Percentiles rank a stretch among this genome's conserved stretches.
Conservation (phyloP, 306 rosid species). For the Potentilla sterilis region DNA sequence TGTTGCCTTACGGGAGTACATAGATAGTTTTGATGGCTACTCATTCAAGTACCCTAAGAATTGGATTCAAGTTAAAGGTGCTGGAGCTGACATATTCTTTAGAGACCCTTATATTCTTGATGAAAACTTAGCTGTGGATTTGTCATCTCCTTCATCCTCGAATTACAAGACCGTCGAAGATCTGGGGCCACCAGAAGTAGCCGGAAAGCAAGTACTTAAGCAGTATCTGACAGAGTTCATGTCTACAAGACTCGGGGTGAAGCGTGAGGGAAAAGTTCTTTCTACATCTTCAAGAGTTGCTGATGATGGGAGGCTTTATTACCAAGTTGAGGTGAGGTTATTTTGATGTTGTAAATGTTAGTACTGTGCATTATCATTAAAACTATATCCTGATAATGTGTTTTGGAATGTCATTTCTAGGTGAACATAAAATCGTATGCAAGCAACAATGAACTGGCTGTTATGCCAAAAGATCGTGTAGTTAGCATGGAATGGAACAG, state of each 20-base stretch:
- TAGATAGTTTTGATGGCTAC: conserved; percentile 88
- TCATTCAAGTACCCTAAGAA: conserved; percentile 72
- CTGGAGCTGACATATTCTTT: conserved; percentile 93
- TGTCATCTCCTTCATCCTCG: conserved; percentile 93
- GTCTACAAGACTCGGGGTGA: conserved; percentile 87
- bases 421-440: conserved; percentile 95
- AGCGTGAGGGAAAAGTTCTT: conserved; percentile 74
- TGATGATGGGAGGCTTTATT: conserved; percentile 81
- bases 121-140: conserved; percentile 72
- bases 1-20: conserved; percentile 55
- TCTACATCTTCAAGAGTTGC: conserved; percentile 67
- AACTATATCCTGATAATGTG: not conserved
- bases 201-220: conserved; percentile 72
- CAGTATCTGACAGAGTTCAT: conserved; percentile 89
- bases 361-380: not conserved
- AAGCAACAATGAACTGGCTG: conserved; percentile 87
- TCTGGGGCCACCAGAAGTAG: conserved; percentile 77
- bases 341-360: conserved; percentile 17
- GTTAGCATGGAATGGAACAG: conserved; percentile 88
- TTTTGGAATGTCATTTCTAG: conserved; percentile 38
- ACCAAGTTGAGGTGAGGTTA: conserved; percentile 80
- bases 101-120: conserved; percentile 96
- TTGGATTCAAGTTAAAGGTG: conserved; percentile 92
- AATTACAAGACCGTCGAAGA: conserved; percentile 76
- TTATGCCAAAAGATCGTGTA: conserved; percentile 85